phyloP scores from a whole-genome alignment of 2,329 filamentous ascomycete genomes.

The Talaromyces pinophilus region DNA sequence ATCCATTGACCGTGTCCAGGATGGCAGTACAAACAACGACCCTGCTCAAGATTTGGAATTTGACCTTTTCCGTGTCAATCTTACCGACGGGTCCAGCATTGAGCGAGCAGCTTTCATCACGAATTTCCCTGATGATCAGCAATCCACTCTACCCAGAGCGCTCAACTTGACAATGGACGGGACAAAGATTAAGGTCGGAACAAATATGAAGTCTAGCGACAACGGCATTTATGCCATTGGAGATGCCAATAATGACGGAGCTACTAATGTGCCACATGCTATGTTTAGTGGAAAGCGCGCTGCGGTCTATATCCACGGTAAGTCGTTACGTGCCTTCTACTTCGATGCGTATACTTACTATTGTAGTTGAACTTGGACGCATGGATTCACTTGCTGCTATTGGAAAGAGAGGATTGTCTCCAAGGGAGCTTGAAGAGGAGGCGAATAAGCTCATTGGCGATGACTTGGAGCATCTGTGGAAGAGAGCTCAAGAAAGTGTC shows the following conservation, averaged over 20 bases:
- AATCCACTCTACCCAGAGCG: slow-evolving; percentile 50
- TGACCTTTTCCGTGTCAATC: slow-evolving; percentile 59
- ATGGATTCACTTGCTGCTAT: slow-evolving; percentile 35
- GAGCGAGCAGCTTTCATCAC: slow-evolving; percentile 56
- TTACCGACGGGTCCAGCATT: slow-evolving; percentile 50
- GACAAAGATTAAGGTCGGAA: slow-evolving; percentile 49
- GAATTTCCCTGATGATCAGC: slow-evolving; percentile 52
- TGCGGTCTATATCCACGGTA: slow-evolving; percentile 60
- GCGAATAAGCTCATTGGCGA: slow-evolving; percentile 34
- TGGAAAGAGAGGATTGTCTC: slow-evolving; percentile 32
- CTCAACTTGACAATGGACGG: slow-evolving; percentile 52
- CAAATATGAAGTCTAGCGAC: slow-evolving; percentile 55
- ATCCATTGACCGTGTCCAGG: slow-evolving; percentile 50
- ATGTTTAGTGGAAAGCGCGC: slow-evolving; percentile 61
- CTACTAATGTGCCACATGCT: slow-evolving; percentile 63
- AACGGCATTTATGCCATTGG: slow-evolving; percentile 60
- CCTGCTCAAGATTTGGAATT: slow-evolving; percentile 45
- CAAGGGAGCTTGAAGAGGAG: slow-evolving; percentile 32
- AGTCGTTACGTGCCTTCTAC: slow-evolving; percentile 30
- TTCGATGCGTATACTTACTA: not conserved
- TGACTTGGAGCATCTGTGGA: slow-evolving; percentile 35
- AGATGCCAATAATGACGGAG: slow-evolving; percentile 61
- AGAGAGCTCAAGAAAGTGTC: slow-evolving; percentile 8
- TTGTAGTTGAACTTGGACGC: slow-evolving; percentile 36
- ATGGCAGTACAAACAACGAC: slow-evolving; percentile 35